phyloP scores from a whole-genome alignment of 768 basidiomycete genomes.

The Leccinum barrowsii region DNA sequence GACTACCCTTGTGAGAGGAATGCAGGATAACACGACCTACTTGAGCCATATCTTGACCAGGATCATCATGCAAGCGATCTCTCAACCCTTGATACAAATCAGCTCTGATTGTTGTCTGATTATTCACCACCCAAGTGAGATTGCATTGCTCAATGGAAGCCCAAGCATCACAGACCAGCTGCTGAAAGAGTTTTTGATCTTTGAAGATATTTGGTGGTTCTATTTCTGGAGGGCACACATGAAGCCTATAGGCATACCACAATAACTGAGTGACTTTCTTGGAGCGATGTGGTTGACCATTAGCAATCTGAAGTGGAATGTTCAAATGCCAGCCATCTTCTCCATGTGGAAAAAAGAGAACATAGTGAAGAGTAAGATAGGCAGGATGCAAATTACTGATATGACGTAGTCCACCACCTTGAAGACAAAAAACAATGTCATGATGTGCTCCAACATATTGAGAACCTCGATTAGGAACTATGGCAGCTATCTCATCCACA shows the following conservation, averaged over 20 bases:
- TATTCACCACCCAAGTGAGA: neutral
- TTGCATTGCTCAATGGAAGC: neutral
- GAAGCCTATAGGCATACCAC: neutral
- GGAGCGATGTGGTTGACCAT: neutral
- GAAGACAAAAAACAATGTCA: neutral
- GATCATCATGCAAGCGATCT: neutral
- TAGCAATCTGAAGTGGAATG: neutral
- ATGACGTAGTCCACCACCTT: neutral
- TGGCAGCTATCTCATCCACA: neutral
- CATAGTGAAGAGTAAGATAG: neutral
- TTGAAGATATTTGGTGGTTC: neutral
- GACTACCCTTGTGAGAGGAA: constrained; percentile 38
- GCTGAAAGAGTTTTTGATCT: neutral
- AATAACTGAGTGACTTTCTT: neutral
- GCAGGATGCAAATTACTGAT: neutral
- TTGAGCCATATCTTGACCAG: neutral
- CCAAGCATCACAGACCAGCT: neutral
- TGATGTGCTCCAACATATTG: neutral
- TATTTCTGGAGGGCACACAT: neutral
- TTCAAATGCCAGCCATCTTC: neutral
- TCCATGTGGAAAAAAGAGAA: neutral
- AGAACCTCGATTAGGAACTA: neutral
- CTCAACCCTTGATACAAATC: neutral
- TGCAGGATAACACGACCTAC: constrained; percentile 17
- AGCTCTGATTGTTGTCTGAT: neutral